Percentiles rank a stretch among this genome's conserved stretches.
Evolutionary conservation across 2,329 filamentous ascomycete species (phyloP).

Genomic region (Coniochaeta prunicola): DNA sequence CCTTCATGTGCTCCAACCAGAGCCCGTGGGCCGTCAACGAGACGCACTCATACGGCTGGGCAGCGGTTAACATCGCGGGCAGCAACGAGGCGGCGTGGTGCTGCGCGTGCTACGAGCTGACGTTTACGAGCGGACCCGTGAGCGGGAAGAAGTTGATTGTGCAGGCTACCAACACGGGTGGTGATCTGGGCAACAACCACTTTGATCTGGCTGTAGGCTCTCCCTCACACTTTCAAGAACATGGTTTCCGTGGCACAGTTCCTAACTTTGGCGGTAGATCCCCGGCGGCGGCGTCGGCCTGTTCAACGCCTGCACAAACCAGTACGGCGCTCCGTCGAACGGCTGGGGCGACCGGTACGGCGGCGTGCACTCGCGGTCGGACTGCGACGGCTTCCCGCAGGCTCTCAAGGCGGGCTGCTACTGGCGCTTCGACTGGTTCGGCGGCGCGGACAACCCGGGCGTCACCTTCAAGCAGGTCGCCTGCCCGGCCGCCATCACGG

Average conservation of each 20-base stretch:
- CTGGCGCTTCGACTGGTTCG: conserved; percentile 61
- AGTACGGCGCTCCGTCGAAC: conserved; percentile 35
- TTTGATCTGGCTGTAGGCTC: conserved; percentile 41
- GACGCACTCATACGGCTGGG: conserved; percentile 45
- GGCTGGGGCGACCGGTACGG: conserved; percentile 54
- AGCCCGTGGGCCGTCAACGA: conserved; percentile 43
- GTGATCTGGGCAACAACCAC: conserved; percentile 44
- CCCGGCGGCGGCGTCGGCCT: conserved; percentile 46
- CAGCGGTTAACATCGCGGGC: conserved; percentile 39
- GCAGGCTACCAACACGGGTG: conserved; percentile 53
- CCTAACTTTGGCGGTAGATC: conserved; percentile 20
- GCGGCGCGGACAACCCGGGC: conserved; percentile 48
- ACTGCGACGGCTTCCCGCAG: conserved; percentile 45
- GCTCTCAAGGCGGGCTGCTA: conserved; percentile 49
- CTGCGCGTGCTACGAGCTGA: conserved; percentile 49
- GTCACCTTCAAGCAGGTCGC: conserved; percentile 49
- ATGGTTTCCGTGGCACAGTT: background rate
- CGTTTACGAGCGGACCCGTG: conserved; percentile 47
- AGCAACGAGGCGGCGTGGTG: conserved; percentile 21
- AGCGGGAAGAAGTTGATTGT: conserved; percentile 52
- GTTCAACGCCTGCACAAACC: conserved; percentile 39
- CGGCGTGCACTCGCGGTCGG: conserved; percentile 40
- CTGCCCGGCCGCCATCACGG: conserved; percentile 15
- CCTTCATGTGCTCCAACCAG: conserved; percentile 47
- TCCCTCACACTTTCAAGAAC: background rate